A percentile compares a stretch with the other conserved stretches of the same genome.
Conservation (phyloP, 768 basidiomycete species). For the Kwoniella europaea region DNA sequence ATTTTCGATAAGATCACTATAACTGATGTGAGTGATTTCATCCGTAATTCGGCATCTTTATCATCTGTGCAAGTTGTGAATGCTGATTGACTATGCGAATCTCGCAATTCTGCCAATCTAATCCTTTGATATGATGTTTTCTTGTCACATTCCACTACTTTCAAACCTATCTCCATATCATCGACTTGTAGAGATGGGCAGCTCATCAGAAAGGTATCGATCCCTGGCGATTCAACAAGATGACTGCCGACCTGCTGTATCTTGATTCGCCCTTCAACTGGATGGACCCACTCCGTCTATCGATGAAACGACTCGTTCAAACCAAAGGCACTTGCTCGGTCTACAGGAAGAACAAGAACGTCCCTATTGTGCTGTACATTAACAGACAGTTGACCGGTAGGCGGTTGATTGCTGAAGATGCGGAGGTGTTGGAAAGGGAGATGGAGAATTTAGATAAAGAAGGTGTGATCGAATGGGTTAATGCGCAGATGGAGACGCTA, state of each 20-base stretch:
- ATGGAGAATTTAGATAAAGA: conserved; percentile 32
- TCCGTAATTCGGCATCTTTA: too few relatives aligned
- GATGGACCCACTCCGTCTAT: conserved; percentile 42
- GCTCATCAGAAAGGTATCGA: conserved; percentile 35
- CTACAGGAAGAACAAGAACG: conserved; percentile 23
- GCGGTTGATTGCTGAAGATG: conserved; percentile 30
- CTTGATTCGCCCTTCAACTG: conserved; percentile 32
- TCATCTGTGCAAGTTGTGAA: too few relatives aligned
- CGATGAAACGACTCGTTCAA: conserved; percentile 24
- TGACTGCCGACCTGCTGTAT: conserved; percentile 36
- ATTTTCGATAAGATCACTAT: conserved; percentile 43
- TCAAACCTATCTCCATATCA: neutral
- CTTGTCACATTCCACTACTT: neutral
- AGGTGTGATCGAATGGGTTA: conserved; percentile 37
- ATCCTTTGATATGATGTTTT: neutral
- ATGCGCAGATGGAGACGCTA: conserved; percentile 41
- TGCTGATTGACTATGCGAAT: too few relatives aligned
- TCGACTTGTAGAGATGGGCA: conserved; percentile 35
- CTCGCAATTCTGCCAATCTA: too few relatives aligned
- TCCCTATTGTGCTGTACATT: conserved; percentile 48
- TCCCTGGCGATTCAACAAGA: conserved; percentile 40
- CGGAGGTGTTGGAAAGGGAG: conserved; percentile 20
- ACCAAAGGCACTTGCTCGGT: conserved; percentile 30
- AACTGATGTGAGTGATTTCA: conserved; percentile 34
- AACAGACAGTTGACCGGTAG: conserved; percentile 42